These are phyloP conservation scores for Clathrospora elynae DNA, from an alignment of 2,329 filamentous ascomycete genomes.

Conservation along the genomic window DNA sequence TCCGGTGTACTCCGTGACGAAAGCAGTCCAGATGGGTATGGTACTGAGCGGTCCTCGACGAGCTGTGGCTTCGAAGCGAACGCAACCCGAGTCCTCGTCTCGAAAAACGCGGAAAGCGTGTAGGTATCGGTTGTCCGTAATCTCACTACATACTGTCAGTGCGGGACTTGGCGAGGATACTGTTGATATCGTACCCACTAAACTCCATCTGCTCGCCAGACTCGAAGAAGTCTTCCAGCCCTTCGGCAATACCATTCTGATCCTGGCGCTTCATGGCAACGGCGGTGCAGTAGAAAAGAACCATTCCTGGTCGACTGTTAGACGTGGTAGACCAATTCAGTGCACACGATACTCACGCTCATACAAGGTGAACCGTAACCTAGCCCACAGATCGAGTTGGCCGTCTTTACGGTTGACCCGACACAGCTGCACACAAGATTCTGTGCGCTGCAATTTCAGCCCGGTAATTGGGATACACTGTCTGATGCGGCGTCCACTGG, in stretches of 20 bases:
- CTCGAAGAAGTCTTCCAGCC: slow-evolving; percentile 58
- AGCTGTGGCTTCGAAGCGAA: slow-evolving; percentile 63
- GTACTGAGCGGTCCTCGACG: slow-evolving; percentile 58
- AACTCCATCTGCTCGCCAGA: slow-evolving; percentile 53
- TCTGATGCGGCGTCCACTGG: slow-evolving; percentile 47
- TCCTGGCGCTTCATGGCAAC: slow-evolving; percentile 65
- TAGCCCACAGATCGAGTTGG: slow-evolving; percentile 58
- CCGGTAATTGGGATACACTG: slow-evolving; percentile 59
- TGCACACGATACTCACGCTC: slow-evolving; percentile 53
- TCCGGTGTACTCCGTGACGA: slow-evolving; percentile 51
- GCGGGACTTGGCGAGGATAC: not conserved
- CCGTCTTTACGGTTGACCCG: slow-evolving; percentile 48
- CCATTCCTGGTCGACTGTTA: slow-evolving; percentile 53
- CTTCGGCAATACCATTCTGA: slow-evolving; percentile 45
- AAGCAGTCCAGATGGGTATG: slow-evolving; percentile 64
- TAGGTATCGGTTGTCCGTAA: slow-evolving; percentile 57
- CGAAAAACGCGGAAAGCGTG: slow-evolving; percentile 62
- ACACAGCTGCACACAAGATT: slow-evolving; percentile 50
- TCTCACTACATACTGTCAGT: slow-evolving; percentile 50
- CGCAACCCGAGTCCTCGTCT: slow-evolving; percentile 57
- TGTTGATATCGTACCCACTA: slow-evolving; percentile 51
- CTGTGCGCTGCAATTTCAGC: slow-evolving; percentile 50
- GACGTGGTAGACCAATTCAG: not conserved
- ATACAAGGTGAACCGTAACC: slow-evolving; percentile 59
- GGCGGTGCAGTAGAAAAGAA: slow-evolving; percentile 62